Evolutionary conservation across 345 rosid species (phyloP), one percentile per base, ranked within the genome.

Genomic region (Kandelia obovata): DNA sequence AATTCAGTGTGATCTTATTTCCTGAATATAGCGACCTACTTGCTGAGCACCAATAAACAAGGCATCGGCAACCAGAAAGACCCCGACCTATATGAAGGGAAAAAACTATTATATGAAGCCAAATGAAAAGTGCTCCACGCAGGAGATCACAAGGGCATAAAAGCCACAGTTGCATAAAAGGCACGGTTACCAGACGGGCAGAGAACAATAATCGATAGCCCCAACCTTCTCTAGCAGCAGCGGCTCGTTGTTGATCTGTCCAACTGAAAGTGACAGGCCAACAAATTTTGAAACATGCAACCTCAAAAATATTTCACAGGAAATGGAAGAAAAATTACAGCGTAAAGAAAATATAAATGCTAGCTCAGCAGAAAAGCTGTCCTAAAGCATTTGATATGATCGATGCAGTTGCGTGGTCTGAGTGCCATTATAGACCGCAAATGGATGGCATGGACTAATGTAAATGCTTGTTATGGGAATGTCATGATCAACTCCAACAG

Each of bases 231-330:
- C 81, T 93, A 9, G 92, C 97, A 73, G 94, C 94, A 71, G 86
- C 89, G 82, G 77, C 86, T 83, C 98, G 84, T 80, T 93, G 97
- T 70, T 91, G 97, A 78, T 91, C 97, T 20, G 98, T 93, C 98
- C 98, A 93, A 37, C 97, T 93, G 81, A 73, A 70, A 73, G 20
- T 67, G 47, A 35, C 28, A 5, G 17, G 32, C 64, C 46, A 62
- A 39, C 55, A 70, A 25, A 43, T 10, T 39, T 39, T 28, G 61
- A 47, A 20, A 67, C 23, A 43, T 56, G 46, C 39, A 57, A 51
- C 8, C 16, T 23, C 15, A 10, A 53, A n/a, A 53, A 53, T 10
- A 23, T 21, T 21, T 53, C 28, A 11, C 6, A 10, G 23, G 53
- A 46, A 15, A 63, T 25, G 21, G 28, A 63, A 21, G 47, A 23